A percentile compares a stretch with the other conserved stretches of the same genome.
phyloP scores from a whole-genome alignment of 2,329 filamentous ascomycete species.

The Neophaeococcomyces mojaviensis region DNA sequence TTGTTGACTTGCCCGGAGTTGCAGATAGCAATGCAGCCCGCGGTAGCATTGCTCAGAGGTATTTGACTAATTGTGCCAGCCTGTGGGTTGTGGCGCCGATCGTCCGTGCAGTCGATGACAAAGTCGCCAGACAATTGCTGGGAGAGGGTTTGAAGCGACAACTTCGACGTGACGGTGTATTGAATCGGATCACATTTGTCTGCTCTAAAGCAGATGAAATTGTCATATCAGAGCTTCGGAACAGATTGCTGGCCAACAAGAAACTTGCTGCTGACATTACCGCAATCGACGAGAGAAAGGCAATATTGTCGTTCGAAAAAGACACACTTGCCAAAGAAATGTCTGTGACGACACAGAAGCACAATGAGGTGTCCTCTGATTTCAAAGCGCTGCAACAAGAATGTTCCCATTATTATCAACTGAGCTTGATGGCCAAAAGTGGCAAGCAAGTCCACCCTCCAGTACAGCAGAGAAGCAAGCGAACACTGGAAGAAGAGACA shows the following conservation, averaged over 20 bases:
- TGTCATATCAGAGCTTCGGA: constrained; percentile 39
- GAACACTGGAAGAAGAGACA: constrained; percentile 32
- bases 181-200: constrained; percentile 51
- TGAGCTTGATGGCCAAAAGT: too few relatives aligned
- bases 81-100: constrained; percentile 59
- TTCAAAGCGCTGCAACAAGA: too few relatives aligned
- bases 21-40: constrained; percentile 55
- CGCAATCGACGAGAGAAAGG: constrained; percentile 18
- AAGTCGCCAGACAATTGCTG: constrained; percentile 49
- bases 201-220: constrained; percentile 60
- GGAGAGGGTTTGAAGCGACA: constrained; percentile 52
- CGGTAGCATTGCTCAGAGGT: constrained; percentile 49
- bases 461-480: constrained; percentile 41
- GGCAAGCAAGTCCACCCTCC: too few relatives aligned
- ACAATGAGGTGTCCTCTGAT: too few relatives aligned
- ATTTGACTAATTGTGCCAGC: constrained; percentile 53
- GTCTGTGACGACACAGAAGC: too few relatives aligned
- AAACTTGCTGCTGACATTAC: constrained; percentile 21
- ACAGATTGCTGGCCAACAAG: constrained; percentile 32
- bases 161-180: constrained; percentile 51
- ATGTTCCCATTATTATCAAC: too few relatives aligned
- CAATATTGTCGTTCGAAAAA: too few relatives aligned
- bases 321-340: constrained; percentile 59
- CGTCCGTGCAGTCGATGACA: constrained; percentile 52
- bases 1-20: constrained; percentile 54